phyloP scores from a whole-genome alignment of 345 rosid genomes.

The Theobroma cacao region DNA sequence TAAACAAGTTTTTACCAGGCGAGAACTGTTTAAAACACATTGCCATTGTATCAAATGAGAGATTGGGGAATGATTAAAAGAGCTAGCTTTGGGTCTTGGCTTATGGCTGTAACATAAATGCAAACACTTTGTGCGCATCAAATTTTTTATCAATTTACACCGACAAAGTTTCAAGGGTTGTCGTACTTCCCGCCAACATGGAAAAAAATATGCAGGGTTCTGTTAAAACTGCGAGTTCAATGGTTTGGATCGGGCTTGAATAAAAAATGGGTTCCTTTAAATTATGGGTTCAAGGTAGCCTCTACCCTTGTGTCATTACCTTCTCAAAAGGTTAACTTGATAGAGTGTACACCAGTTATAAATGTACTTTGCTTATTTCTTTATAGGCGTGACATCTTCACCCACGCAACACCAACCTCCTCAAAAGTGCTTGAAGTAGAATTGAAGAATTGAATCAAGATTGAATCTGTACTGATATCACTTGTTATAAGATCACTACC shows the following conservation, averaged over 20 bases:
- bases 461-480: too few species aligned
- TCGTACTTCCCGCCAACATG: not conserved
- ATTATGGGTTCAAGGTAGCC: not conserved
- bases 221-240: not conserved
- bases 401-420: too few species aligned
- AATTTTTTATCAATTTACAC: not conserved
- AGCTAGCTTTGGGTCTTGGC: not conserved
- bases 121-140: slow-evolving; percentile 12
- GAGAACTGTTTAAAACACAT: slow-evolving; percentile 40
- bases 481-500: too few species aligned
- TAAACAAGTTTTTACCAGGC: slow-evolving; percentile 18
- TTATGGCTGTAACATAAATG: not conserved
- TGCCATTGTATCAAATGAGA: not conserved
- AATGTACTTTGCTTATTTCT: too few species aligned
- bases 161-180: not conserved
- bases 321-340: too few species aligned
- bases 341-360: too few species aligned
- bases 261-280: not conserved
- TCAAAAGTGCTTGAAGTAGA: too few species aligned
- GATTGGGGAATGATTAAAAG: not conserved
- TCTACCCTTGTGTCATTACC: not conserved
- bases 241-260: not conserved
- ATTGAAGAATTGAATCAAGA: too few species aligned
- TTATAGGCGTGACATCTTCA: too few species aligned
- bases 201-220: not conserved